phyloP scores from a whole-genome alignment of 1,139 yeast genomes.

The Schwanniomyces etchellsii region DNA sequence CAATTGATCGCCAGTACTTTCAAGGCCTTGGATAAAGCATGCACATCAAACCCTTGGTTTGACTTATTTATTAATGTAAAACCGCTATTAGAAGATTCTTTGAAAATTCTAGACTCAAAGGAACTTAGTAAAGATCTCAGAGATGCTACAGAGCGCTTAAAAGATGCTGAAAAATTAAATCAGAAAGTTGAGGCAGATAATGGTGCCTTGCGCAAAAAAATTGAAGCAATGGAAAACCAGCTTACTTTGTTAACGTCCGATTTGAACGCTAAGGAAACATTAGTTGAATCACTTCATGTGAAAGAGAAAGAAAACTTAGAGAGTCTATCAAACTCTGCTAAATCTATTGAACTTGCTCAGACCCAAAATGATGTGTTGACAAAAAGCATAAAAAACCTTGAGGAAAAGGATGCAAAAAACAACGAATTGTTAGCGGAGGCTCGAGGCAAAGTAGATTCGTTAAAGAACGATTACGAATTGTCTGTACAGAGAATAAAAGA shows the following conservation, averaged over 20 bases:
- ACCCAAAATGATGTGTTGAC: neutral
- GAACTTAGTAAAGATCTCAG: slow-evolving; percentile 48
- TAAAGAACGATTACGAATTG: neutral
- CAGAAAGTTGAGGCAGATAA: slow-evolving; percentile 45
- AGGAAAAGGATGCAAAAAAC: neutral
- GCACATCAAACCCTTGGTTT: slow-evolving; percentile 71
- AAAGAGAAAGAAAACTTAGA: slow-evolving; percentile 13
- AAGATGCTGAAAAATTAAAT: slow-evolving; percentile 38
- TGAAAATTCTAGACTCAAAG: slow-evolving; percentile 50
- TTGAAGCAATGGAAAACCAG: slow-evolving; percentile 47
- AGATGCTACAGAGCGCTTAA: slow-evolving; percentile 28
- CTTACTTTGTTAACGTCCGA: slow-evolving; percentile 20
- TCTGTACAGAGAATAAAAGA: neutral
- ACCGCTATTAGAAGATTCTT: slow-evolving; percentile 69
- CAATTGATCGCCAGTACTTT: slow-evolving; percentile 64
- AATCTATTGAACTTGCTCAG: neutral
- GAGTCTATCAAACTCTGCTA: slow-evolving; percentile 1
- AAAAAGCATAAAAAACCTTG: neutral
- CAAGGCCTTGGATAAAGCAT: slow-evolving; percentile 44
- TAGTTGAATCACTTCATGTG: slow-evolving; percentile 18
- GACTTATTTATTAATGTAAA: slow-evolving; percentile 63
- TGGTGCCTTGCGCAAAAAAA: slow-evolving; percentile 34
- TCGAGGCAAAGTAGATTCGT: neutral
- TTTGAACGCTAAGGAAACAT: slow-evolving; percentile 20
- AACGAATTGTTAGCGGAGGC: neutral